phyloP scores from a whole-genome alignment of 441 rosid genomes.

The Breynia disticha region DNA sequence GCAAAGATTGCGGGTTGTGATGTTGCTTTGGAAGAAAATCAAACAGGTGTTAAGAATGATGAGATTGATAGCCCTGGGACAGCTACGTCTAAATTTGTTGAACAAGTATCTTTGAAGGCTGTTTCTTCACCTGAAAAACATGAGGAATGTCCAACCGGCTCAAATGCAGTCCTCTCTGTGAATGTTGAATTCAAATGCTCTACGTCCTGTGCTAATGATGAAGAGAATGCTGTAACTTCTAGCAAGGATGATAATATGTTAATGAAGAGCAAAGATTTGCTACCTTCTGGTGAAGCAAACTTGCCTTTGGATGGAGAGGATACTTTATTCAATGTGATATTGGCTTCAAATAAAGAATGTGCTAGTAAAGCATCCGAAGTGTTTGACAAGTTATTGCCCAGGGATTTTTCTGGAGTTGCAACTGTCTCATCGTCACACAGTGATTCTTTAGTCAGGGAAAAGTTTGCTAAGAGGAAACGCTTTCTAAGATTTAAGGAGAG shows the following conservation, averaged over 20 bases:
- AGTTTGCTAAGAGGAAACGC: constrained; percentile 35
- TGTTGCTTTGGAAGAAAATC: constrained; percentile 30
- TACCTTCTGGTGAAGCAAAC: constrained; percentile 15
- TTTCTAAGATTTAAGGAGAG: constrained; percentile 67
- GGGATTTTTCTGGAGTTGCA: constrained; percentile 26
- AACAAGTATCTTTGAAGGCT: constrained; percentile 22
- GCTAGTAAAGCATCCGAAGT: constrained; percentile 49
- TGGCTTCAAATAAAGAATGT: constrained; percentile 56
- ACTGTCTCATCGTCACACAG: constrained; percentile 17
- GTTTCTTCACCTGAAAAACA: constrained; percentile 21
- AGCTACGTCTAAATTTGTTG: constrained; percentile 53
- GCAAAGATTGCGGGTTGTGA: constrained; percentile 27
- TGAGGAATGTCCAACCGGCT: constrained; percentile 23
- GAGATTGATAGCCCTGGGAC: constrained; percentile 64
- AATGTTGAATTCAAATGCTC: constrained; percentile 11
- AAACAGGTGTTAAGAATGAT: constrained; percentile 33
- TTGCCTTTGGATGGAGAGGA: constrained; percentile 24
- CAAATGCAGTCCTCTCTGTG: constrained; percentile 17
- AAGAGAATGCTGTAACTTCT: constrained; percentile 17
- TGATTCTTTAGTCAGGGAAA: constrained; percentile 38
- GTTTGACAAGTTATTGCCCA: constrained; percentile 46
- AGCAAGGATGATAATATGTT: constrained; percentile 18
- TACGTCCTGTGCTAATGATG: constrained; percentile 18
- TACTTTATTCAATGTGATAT: constrained; percentile 29
- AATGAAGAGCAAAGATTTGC: constrained; percentile 15